These are phyloP conservation scores for Actinomortierella ambigua DNA, from an alignment of 371 early-diverging fungal genomes.

Conservation along the genomic window DNA sequence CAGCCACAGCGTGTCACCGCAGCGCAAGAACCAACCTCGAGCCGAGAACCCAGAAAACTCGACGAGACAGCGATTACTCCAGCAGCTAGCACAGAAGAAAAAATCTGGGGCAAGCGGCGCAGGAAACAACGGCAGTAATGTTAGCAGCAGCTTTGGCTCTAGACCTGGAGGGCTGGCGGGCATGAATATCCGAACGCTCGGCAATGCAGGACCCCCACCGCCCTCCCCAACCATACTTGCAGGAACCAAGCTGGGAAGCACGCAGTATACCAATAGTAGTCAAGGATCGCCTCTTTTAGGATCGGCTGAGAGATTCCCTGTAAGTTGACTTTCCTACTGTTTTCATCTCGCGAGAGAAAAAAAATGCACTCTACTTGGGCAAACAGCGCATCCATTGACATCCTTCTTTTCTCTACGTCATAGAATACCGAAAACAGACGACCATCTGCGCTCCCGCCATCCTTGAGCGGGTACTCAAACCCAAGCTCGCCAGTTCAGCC, in stretches of 20 bases:
- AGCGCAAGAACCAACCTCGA: too few species aligned
- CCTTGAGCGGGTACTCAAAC: too few species aligned
- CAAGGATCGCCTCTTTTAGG: slow-evolving; percentile 11
- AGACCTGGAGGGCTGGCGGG: slow-evolving; percentile 1
- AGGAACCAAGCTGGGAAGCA: slow-evolving; percentile 19
- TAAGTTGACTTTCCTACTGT: slow-evolving; percentile 2
- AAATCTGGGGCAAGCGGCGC: background rate
- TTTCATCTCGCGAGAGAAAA: too few species aligned
- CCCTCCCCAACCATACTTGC: slow-evolving; percentile 7
- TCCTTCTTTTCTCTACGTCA: too few species aligned
- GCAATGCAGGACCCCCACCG: slow-evolving; percentile 15
- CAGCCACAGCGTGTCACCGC: background rate
- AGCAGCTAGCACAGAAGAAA: slow-evolving; percentile 34
- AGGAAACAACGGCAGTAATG: too few species aligned
- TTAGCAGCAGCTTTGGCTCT: background rate
- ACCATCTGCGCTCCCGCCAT: too few species aligned
- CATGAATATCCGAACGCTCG: slow-evolving; percentile 34
- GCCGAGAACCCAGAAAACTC: slow-evolving; percentile 17
- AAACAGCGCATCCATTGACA: too few species aligned
- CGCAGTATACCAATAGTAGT: slow-evolving; percentile 1
- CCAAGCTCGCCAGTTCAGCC: too few species aligned
- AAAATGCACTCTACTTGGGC: too few species aligned
- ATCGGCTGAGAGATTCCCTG: slow-evolving; percentile 15
- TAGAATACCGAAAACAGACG: too few species aligned
- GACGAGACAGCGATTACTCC: slow-evolving; percentile 26